These are phyloP conservation scores for Plasmodium coatneyi DNA, from an alignment of 169 alveolate species.

Conservation along the genomic window DNA sequence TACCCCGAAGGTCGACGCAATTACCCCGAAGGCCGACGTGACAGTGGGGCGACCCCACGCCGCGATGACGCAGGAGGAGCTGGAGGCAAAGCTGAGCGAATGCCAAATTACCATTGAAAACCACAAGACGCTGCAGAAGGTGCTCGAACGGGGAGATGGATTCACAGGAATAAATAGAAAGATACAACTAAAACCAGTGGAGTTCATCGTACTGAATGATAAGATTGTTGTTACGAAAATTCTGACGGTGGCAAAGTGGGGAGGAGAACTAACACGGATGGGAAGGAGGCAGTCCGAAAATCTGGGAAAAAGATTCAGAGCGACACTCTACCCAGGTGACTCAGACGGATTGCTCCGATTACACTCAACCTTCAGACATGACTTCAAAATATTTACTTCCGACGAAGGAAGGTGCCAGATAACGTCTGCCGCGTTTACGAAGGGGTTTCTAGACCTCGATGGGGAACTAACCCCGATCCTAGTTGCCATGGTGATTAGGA, in stretches of 20 bases:
- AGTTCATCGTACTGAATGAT: conserved; percentile 74
- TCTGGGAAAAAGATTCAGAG: conserved; percentile 92
- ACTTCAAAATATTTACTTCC: conserved; percentile 96
- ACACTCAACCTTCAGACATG: conserved; percentile 98
- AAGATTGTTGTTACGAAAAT: conserved; percentile 83
- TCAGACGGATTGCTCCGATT: conserved; percentile 95
- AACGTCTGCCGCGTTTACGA: conserved; percentile 98
- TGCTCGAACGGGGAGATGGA: conserved; percentile 93
- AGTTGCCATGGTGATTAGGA: conserved; percentile 93
- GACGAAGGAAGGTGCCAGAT: conserved; percentile 98
- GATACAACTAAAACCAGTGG: conserved; percentile 92
- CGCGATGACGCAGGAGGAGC: conserved; percentile 34
- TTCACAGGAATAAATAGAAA: conserved; percentile 96
- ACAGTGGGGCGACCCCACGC: background rate
- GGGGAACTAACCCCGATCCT: conserved; percentile 97
- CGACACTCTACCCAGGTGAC: conserved; percentile 93
- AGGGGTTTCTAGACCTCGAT: conserved; percentile 96
- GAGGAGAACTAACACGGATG: conserved; percentile 97
- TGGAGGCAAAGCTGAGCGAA: conserved; percentile 53
- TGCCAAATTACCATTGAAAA: conserved; percentile 72
- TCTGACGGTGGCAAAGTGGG: conserved; percentile 98
- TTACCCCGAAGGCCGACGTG: background rate
- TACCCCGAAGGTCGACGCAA: background rate
- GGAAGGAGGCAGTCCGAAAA: conserved; percentile 95
- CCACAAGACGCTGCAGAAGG: conserved; percentile 87